These are phyloP conservation scores for Rubus idaeus DNA, from an alignment of 306 rosid species.

Conservation along the genomic window DNA sequence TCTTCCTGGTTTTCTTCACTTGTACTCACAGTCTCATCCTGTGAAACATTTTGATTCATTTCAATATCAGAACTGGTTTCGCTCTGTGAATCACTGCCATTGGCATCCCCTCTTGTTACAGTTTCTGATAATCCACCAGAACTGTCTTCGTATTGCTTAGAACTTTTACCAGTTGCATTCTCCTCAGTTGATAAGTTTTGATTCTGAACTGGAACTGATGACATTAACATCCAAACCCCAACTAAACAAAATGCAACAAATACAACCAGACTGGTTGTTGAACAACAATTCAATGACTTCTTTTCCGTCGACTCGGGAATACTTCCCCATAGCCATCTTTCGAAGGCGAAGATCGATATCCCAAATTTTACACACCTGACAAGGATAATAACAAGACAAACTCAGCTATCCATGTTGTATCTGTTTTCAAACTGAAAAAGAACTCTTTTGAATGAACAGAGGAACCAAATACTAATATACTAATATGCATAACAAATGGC, in stretches of 20 bases:
- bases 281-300: conserved; percentile 48
- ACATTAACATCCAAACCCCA: conserved; percentile 74
- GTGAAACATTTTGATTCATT: conserved; percentile 18
- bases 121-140: conserved; percentile 41
- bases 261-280: conserved; percentile 51
- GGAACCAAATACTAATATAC: too few relatives aligned
- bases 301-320: conserved; percentile 68
- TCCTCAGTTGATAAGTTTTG: conserved; percentile 40
- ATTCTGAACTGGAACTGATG: conserved; percentile 59
- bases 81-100: conserved; percentile 23
- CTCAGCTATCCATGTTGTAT: too few relatives aligned
- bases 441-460: too few relatives aligned
- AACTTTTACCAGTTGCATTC: conserved; percentile 28
- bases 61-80: conserved; percentile 20
- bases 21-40: conserved; percentile 27
- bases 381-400: conserved; percentile 20
- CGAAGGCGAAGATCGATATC: conserved; percentile 5
- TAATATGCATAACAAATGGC: too few relatives aligned
- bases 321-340: conserved; percentile 60
- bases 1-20: conserved; percentile 24
- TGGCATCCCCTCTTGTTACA: conserved; percentile 34
- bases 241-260: conserved; percentile 68
- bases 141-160: conserved; percentile 40
- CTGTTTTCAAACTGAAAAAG: too few relatives aligned
- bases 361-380: conserved; percentile 34